Percentiles rank a stretch among this genome's conserved stretches.
phyloP scores from a whole-genome alignment of 805 yeast species.

The Ogataea chonburiensis region DNA sequence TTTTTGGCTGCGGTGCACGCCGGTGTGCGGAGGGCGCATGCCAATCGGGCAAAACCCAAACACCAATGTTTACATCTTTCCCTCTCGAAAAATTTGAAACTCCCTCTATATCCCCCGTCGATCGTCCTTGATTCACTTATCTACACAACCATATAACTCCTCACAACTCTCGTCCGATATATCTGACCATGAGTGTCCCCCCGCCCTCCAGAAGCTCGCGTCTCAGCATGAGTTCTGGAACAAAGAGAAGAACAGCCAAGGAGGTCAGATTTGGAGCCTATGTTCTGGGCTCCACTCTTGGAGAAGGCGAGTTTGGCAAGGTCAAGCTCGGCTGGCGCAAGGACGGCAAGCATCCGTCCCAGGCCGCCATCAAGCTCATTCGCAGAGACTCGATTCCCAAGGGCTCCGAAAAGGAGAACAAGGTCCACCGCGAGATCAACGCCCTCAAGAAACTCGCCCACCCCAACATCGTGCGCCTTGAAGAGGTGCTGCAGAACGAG shows the following conservation, averaged over 20 bases:
- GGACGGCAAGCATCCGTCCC: conserved; percentile 72
- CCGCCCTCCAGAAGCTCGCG: conserved; percentile 20
- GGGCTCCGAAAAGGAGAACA: conserved; percentile 81
- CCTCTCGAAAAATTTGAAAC: conserved; percentile 15
- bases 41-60: conserved; percentile 9
- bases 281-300: conserved; percentile 86
- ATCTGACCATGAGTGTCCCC: conserved; percentile 13
- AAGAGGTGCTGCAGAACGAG: conserved; percentile 90
- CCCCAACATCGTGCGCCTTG: conserved; percentile 89
- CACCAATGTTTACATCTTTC: conserved; percentile 13
- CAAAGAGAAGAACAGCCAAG: conserved; percentile 44
- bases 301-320: conserved; percentile 98
- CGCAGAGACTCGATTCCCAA: conserved; percentile 85
- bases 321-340: conserved; percentile 96
- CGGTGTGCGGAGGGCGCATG: neutral
- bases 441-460: conserved; percentile 83
- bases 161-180: conserved; percentile 4
- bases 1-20: no score
- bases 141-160: conserved; percentile 3
- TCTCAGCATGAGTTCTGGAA: conserved; percentile 21
- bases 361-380: conserved; percentile 91
- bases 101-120: conserved; percentile 12
- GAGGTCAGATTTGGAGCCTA: conserved; percentile 89
- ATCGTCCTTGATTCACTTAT: conserved; percentile 12
- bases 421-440: conserved; percentile 90